phyloP scores from a whole-genome alignment of 768 basidiomycete species.

The Tubosaeta sp. region DNA sequence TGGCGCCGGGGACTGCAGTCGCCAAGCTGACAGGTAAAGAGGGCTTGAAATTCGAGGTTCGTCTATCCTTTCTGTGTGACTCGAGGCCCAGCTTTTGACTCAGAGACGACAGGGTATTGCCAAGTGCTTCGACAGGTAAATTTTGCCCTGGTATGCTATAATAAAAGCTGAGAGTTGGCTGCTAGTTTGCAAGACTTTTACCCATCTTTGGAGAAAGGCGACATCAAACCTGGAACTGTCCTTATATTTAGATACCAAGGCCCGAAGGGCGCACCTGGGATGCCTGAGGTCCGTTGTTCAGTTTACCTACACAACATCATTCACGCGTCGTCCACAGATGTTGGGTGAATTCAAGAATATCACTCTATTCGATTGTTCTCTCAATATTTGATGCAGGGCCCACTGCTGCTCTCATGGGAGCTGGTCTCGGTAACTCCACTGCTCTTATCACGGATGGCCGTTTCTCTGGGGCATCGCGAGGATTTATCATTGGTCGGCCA shows the following conservation, averaged over 20 bases:
- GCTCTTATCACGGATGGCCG: constrained; percentile 87
- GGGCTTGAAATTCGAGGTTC: constrained; percentile 75
- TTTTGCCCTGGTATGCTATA: background rate
- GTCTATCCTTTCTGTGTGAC: constrained; percentile 7
- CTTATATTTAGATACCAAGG: constrained; percentile 87
- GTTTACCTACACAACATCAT: background rate
- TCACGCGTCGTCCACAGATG: constrained; percentile 33
- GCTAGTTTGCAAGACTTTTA: constrained; percentile 65
- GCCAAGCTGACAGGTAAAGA: constrained; percentile 95
- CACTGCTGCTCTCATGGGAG: constrained; percentile 80
- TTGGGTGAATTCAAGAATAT: constrained; percentile 30
- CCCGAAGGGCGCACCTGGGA: constrained; percentile 87
- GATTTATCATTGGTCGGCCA: constrained; percentile 52
- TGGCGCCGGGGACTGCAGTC: constrained; percentile 83
- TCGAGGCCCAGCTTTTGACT: background rate
- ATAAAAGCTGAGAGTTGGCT: constrained; percentile 5
- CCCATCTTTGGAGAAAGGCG: constrained; percentile 65
- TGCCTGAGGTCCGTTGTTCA: constrained; percentile 62
- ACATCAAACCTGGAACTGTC: constrained; percentile 71
- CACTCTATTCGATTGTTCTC: background rate
- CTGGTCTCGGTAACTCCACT: constrained; percentile 72
- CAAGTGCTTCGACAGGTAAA: constrained; percentile 71
- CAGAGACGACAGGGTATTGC: constrained; percentile 52
- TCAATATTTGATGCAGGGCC: constrained; percentile 45
- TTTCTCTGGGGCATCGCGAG: constrained; percentile 78